Evolutionary conservation across 768 basidiomycete species (phyloP).

Genomic region (Mycena rosella): DNA sequence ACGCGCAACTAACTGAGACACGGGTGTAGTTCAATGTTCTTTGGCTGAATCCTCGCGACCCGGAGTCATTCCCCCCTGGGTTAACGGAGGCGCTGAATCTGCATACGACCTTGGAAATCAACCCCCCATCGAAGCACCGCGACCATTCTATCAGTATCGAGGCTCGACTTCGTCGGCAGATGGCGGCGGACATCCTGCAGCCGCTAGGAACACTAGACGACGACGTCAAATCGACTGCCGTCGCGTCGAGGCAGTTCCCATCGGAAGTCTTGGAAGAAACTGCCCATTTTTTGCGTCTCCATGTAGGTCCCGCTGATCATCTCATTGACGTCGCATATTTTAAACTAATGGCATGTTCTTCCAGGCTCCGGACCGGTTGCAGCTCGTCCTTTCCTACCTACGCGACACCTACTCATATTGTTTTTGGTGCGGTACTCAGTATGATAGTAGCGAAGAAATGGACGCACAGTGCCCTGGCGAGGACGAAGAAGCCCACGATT

Average conservation of each 20-base stretch:
- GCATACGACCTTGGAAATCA: conserved; percentile 49
- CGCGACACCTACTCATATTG: conserved; percentile 82
- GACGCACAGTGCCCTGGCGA: conserved; percentile 76
- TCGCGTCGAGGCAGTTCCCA: conserved; percentile 56
- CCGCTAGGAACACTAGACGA: conserved; percentile 60
- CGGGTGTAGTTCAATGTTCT: conserved; percentile 79
- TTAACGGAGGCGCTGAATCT: conserved; percentile 68
- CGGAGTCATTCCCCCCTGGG: conserved; percentile 74
- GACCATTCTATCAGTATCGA: conserved; percentile 44
- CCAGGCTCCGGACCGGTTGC: conserved; percentile 79
- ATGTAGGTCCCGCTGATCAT: conserved; percentile 54
- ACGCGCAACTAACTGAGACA: neutral
- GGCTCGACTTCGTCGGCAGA: conserved; percentile 75
- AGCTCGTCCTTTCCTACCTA: conserved; percentile 78
- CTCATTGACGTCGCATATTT: conserved; percentile 28
- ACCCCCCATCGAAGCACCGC: conserved; percentile 40
- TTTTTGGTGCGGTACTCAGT: conserved; percentile 91
- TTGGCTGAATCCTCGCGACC: conserved; percentile 78
- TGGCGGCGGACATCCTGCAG: conserved; percentile 79
- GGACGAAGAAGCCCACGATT: conserved; percentile 86
- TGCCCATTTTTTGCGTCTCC: conserved; percentile 73
- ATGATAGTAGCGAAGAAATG: conserved; percentile 72
- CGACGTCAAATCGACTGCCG: conserved; percentile 38
- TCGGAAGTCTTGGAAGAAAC: conserved; percentile 76
- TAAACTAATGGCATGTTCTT: conserved; percentile 28